These are phyloP conservation scores for Mycena filopes DNA, from an alignment of 768 basidiomycete species.

Conservation along the genomic window DNA sequence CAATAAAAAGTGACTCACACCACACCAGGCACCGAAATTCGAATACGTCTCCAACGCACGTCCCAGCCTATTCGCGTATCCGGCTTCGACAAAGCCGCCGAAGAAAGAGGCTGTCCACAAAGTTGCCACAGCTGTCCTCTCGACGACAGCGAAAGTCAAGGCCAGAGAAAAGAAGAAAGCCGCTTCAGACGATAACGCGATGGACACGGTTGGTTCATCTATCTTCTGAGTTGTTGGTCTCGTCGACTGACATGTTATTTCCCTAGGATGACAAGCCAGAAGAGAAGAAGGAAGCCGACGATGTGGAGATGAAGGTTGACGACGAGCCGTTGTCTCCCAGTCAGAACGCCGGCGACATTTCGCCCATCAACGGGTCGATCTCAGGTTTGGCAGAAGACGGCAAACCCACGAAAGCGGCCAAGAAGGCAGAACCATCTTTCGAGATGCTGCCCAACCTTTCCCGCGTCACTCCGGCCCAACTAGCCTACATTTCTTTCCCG, in stretches of 20 bases:
- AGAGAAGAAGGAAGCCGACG: slow-evolving; percentile 64
- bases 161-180: slow-evolving; percentile 95
- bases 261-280: slow-evolving; percentile 69
- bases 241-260: not conserved
- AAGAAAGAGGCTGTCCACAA: slow-evolving; percentile 94
- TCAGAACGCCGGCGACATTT: slow-evolving; percentile 63
- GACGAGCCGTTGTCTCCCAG: slow-evolving; percentile 56
- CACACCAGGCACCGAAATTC: slow-evolving; percentile 85
- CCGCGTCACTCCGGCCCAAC: slow-evolving; percentile 90
- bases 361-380: slow-evolving; percentile 65
- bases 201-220: slow-evolving; percentile 76
- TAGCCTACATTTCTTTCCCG: slow-evolving; percentile 87
- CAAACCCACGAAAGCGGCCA: slow-evolving; percentile 56
- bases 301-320: slow-evolving; percentile 82
- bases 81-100: slow-evolving; percentile 83
- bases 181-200: slow-evolving; percentile 79
- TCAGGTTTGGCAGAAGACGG: slow-evolving; percentile 58
- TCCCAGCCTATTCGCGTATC: slow-evolving; percentile 94
- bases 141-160: slow-evolving; percentile 97
- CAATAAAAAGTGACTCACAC: slow-evolving; percentile 14
- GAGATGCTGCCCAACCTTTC: slow-evolving; percentile 89
- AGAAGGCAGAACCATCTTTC: slow-evolving; percentile 78
- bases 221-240: not conserved
- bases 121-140: slow-evolving; percentile 93
- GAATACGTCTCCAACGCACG: slow-evolving; percentile 91